Percentiles rank a stretch among this genome's conserved stretches.
Conservation (phyloP, 371 early-diverging fungal species). For the Scutellospora calospora region DNA sequence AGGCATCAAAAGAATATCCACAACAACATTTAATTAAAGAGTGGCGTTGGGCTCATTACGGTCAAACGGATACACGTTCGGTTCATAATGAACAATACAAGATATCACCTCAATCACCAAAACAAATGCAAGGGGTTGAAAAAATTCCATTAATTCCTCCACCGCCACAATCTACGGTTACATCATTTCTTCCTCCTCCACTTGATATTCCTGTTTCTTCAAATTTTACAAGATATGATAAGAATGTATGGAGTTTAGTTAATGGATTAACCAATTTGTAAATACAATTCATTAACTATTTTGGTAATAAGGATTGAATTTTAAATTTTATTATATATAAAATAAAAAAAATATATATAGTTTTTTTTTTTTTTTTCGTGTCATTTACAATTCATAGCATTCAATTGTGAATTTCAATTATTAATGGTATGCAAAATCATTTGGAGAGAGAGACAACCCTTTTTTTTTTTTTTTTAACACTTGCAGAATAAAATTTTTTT, state of each 20-base stretch:
- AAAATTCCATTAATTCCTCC: not conserved
- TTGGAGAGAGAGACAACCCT: too few relatives aligned
- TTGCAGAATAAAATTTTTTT: too few relatives aligned
- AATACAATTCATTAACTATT: not conserved
- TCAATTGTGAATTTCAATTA: too few relatives aligned
- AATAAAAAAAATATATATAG: too few relatives aligned
- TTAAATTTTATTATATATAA: too few relatives aligned
- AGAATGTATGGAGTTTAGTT: slow-evolving; percentile 22
- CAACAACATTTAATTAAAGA: slow-evolving; percentile 1
- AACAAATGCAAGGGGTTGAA: not conserved
- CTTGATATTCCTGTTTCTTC: slow-evolving; percentile 21
- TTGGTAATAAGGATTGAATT: too few relatives aligned
- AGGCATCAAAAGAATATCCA: not conserved
- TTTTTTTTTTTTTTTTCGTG: too few relatives aligned
- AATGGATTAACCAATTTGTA: slow-evolving; percentile 5
- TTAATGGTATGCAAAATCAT: too few relatives aligned
- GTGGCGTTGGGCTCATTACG: slow-evolving; percentile 31
- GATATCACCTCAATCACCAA: not conserved
- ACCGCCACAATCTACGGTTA: not conserved
- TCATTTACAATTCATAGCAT: too few relatives aligned
- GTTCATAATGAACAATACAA: not conserved
- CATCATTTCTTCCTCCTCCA: not conserved
- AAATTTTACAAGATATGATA: slow-evolving; percentile 10
- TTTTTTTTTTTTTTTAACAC: too few relatives aligned
- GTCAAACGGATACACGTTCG: not conserved